Conservation (phyloP, 148 eudicot genomes). For the Euryodendron excelsum region DNA sequence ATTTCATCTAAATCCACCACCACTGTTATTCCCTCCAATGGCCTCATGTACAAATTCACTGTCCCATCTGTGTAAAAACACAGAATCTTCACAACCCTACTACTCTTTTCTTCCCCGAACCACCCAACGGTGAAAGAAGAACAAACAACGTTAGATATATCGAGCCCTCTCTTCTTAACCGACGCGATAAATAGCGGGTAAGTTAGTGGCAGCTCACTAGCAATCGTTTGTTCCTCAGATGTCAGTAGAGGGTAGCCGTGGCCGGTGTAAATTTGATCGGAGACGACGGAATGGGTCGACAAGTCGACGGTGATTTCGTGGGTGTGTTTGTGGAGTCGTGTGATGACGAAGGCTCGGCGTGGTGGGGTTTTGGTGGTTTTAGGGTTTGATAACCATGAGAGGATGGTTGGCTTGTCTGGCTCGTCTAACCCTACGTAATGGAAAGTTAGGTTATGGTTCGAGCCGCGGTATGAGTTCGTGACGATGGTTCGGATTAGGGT, state of each 20-base stretch:
- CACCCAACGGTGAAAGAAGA: neutral
- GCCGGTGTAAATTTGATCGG: neutral
- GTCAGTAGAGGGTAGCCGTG: neutral
- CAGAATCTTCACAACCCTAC: conserved; percentile 11
- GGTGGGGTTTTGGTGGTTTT: neutral
- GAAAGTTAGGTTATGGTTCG: neutral
- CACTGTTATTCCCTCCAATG: conserved; percentile 17
- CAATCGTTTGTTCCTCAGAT: neutral
- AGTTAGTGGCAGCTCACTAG: neutral
- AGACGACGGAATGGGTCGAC: neutral
- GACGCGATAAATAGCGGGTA: conserved; percentile 3
- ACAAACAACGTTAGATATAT: neutral
- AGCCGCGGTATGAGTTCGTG: neutral
- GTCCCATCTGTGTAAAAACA: conserved; percentile 24
- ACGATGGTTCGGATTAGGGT: neutral
- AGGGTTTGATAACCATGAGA: neutral
- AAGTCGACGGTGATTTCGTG: neutral
- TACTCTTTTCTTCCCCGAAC: neutral
- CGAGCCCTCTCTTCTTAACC: neutral
- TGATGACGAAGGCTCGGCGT: neutral
- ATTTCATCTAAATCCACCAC: conserved; percentile 21
- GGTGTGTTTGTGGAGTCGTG: neutral
- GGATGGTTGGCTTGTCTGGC: neutral
- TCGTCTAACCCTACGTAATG: conserved; percentile 3
- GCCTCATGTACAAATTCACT: conserved; percentile 23